Evolutionary conservation across 192 early-diverging fungal species (phyloP).

Genomic region (Physocladia obscura): DNA sequence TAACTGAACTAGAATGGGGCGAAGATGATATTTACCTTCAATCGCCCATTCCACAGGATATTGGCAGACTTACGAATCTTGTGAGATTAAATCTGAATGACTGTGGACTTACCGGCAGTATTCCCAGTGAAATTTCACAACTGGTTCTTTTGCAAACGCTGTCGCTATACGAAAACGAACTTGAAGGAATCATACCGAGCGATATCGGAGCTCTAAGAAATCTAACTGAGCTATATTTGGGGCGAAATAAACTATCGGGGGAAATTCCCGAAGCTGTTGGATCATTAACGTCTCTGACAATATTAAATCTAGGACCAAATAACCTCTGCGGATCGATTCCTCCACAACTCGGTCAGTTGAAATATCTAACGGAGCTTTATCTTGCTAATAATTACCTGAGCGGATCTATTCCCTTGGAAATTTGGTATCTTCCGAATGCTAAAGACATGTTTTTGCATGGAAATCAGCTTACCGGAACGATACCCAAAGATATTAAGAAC

Average conservation of each 20-base stretch:
- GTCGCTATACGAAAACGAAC: slow-evolving; percentile 21
- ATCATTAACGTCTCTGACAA: too few relatives aligned
- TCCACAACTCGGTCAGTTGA: slow-evolving; percentile 5
- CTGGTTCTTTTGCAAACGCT: neutral
- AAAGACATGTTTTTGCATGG: slow-evolving; percentile 4
- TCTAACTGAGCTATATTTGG: slow-evolving; percentile 21
- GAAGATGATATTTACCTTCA: slow-evolving; percentile 3
- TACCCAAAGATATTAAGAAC: slow-evolving; percentile 15
- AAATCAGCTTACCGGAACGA: slow-evolving; percentile 5
- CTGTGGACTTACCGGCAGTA: slow-evolving; percentile 6
- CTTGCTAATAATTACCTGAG: slow-evolving; percentile 25
- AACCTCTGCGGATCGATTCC: slow-evolving; percentile 25
- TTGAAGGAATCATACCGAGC: slow-evolving; percentile 2
- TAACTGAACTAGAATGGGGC: slow-evolving; percentile 4
- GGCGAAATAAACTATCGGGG: slow-evolving; percentile 25
- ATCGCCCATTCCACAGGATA: neutral
- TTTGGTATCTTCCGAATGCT: neutral
- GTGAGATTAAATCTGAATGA: slow-evolving; percentile 18
- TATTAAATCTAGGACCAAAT: slow-evolving; percentile 18
- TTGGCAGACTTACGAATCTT: neutral
- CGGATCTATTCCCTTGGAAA: slow-evolving; percentile 18
- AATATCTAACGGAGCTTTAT: slow-evolving; percentile 16
- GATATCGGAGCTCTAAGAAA: neutral
- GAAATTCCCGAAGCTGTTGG: slow-evolving; percentile 5
- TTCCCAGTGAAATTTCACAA: neutral